Conservation (phyloP, 2,329 filamentous ascomycete genomes). For the Pyricularia pennisetigena region DNA sequence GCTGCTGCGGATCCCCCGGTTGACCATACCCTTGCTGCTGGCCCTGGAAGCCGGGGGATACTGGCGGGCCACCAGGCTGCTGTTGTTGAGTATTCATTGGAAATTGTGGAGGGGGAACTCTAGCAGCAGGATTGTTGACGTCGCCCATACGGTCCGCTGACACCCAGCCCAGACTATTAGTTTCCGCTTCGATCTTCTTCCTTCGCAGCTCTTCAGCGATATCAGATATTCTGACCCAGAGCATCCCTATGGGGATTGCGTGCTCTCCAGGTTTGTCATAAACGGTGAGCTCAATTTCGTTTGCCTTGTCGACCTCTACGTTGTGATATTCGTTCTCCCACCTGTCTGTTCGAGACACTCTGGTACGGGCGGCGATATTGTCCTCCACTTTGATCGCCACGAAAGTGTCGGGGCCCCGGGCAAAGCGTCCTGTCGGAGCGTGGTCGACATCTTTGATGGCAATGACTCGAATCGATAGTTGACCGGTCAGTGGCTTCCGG, state of each 20-base stretch:
- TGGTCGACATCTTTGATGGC: conserved; percentile 94
- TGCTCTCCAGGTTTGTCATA: conserved; percentile 93
- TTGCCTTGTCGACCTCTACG: conserved; percentile 94
- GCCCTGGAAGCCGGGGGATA: conserved; percentile 24
- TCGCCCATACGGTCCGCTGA: conserved; percentile 90
- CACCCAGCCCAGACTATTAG: conserved; percentile 92
- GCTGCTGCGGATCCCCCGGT: conserved; percentile 11
- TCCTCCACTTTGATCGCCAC: conserved; percentile 97
- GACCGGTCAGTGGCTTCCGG: conserved; percentile 89
- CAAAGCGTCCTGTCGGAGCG: conserved; percentile 73
- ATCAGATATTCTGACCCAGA: conserved; percentile 95
- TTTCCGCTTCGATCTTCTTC: conserved; percentile 93
- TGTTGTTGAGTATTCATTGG: conserved; percentile 41
- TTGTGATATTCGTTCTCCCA: conserved; percentile 90
- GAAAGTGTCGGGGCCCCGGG: conserved; percentile 87
- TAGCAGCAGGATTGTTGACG: conserved; percentile 19
- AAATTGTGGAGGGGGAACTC: conserved; percentile 42
- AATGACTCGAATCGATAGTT: conserved; percentile 76
- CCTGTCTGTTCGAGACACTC: conserved; percentile 71
- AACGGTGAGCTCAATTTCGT: conserved; percentile 94
- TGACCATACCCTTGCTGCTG: conserved; percentile 24
- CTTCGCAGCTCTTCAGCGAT: conserved; percentile 95
- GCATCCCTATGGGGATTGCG: conserved; percentile 82
- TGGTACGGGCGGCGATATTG: conserved; percentile 79
- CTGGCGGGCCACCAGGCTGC: conserved; percentile 34